A percentile compares a stretch with the other conserved stretches of the same genome.
phyloP scores from a whole-genome alignment of 2,329 filamentous ascomycete genomes.

The Calonectria pauciramosa region DNA sequence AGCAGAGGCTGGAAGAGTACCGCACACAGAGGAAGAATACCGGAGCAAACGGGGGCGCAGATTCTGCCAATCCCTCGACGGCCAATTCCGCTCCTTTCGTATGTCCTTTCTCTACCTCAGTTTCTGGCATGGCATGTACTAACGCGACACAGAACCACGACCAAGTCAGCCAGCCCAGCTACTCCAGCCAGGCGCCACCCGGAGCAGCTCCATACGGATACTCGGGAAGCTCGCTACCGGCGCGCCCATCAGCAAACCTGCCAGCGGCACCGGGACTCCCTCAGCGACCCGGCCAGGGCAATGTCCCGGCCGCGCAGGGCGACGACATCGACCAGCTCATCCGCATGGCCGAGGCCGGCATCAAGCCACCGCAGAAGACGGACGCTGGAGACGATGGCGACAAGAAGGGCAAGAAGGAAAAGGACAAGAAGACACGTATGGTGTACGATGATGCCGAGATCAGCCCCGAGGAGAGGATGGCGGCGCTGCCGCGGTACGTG shows the following conservation, averaged over 20 bases:
- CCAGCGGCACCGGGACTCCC: constrained; percentile 59
- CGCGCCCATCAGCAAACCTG: constrained; percentile 57
- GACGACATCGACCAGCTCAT: constrained; percentile 77
- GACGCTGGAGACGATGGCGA: constrained; percentile 64
- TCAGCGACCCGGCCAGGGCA: constrained; percentile 57
- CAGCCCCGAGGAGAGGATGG: constrained; percentile 93
- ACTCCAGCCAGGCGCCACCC: constrained; percentile 38
- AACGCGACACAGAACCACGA: constrained; percentile 50
- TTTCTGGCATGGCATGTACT: constrained; percentile 23
- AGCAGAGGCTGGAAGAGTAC: constrained; percentile 83
- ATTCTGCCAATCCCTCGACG: constrained; percentile 48
- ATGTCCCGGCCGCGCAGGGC: constrained; percentile 50
- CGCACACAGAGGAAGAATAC: constrained; percentile 76
- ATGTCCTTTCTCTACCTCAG: constrained; percentile 51
- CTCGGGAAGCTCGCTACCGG: constrained; percentile 60
- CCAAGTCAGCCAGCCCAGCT: constrained; percentile 35
- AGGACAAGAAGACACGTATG: constrained; percentile 78
- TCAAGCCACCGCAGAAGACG: constrained; percentile 59
- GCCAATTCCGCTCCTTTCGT: constrained; percentile 71
- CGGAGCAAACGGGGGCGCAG: constrained; percentile 61
- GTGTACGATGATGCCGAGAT: constrained; percentile 85
- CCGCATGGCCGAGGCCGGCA: constrained; percentile 73
- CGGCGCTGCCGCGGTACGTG: constrained; percentile 81
- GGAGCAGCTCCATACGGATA: constrained; percentile 48
- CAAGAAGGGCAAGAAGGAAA: constrained; percentile 77